Base-by-base conservation (phyloP, 148 eudicot species). In the Rhododendron henanense region DNA sequence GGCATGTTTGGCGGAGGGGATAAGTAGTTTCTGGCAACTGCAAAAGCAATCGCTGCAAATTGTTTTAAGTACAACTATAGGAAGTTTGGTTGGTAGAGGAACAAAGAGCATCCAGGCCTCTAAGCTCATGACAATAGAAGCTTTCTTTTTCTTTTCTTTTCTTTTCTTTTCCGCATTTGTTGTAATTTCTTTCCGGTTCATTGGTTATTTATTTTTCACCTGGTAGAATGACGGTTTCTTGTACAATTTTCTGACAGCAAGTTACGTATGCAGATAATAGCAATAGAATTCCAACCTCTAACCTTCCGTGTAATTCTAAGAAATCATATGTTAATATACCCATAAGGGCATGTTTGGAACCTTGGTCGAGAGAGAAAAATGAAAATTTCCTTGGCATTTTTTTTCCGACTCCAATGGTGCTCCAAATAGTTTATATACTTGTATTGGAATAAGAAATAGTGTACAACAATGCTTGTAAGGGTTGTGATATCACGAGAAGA, bases 1-100 rank as follows among this genome's bases (percentile, higher is more conserved):
- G 93, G 99, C 2, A 94, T 96, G 98, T 93, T 96, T 91, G 98
- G 98, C 9, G 98, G 98, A 15, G 98, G 92, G 4, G 98, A 93
- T 21, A 88, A 90, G 89, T 90, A 84, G 82, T 14, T 16, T 2
- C 5, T 13, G 15, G 15, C 39, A 45, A 44, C 55, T 39, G 39
- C 39, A 25, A 28, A 16, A 67, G 15, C 77, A 45, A 25, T 35
- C 33, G 16, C n/a, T 6, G 25, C 28, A 19, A 13, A 82, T 82
- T 61, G 51, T 31, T 16, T 41, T 7, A 23, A 59, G 48, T 65
- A 63, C 35, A n/a, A 39, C 51, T 1, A 1, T 23, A 83, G 18
- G 33, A 55, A 75, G 47, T 83, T 45, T 25, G 55, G 31, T 44
- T 28, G 41, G 55, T 65, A 19, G 65, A 59, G 78, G 61, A 67